Base-by-base conservation (phyloP, 2,329 filamentous ascomycete genomes). In the Alternaria triticimaculans region DNA sequence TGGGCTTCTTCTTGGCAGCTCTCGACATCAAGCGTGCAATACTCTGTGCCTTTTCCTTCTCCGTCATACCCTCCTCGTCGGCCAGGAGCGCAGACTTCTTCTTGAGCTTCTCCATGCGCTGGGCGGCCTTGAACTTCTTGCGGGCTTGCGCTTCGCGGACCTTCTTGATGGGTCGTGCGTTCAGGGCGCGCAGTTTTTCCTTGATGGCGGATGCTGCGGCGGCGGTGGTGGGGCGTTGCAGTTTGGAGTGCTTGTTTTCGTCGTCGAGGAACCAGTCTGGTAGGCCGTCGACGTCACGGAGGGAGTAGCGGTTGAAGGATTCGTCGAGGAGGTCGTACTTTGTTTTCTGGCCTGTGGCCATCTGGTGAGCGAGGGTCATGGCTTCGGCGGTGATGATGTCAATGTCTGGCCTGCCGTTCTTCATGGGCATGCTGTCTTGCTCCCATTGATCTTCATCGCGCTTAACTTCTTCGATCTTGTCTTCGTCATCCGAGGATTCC, bases 321-420 rank as follows among this genome's bases (percentile, higher is more conserved):
- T 98, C 95, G 75, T 99, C 96, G 49, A 95, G 84, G 6, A 97
- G 84, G 71, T 97, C 93, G 59, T 91, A 82, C 49, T 88, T 91
- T 1, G 90, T 92, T 80, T 91, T 94, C 77, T 95, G 87, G 48
- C 95, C 95, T 0, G 91, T 93, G 4, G 94, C 96, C 63, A 99
- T 90, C 76, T 93, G 88, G 69, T 98, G 96, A 1, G 96, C 96
- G 15, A 99, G 87, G 0, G 95, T 96, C 96, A 99, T 99, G 68
- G 96, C 96, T 84, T 99, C 96, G 6, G 94, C 96, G n/a, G 96
- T 99, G 76, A 98, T 97, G 75, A 99, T 98, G 79, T 98, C 94
- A 81, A 99, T 97, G 77, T 97, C 94, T 86, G 81, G 78, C 58
- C 86, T 87, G 61, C 90, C 90, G 72, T 92, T 87, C 59, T 88